These are phyloP conservation scores for Didymella pinodella DNA, from an alignment of 2,329 filamentous ascomycete species.

Conservation along the genomic window DNA sequence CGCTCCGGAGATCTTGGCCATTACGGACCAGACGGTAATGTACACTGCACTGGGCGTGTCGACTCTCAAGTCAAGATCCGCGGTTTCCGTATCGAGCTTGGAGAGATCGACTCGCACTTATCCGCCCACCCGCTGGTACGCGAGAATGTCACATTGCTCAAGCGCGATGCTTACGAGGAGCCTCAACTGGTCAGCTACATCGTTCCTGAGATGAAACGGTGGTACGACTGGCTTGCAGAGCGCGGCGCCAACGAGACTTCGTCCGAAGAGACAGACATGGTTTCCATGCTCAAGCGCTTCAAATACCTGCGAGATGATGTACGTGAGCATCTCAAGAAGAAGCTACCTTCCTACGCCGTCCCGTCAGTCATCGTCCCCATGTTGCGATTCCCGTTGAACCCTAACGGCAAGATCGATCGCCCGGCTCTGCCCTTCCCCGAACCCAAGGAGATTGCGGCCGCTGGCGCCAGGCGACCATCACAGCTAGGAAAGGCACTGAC, in stretches of 20 bases:
- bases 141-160: conserved; percentile 85
- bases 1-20: conserved; percentile 85
- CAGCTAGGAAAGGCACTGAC: conserved; percentile 57
- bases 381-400: conserved; percentile 73
- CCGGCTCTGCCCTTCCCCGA: conserved; percentile 83
- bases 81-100: conserved; percentile 93
- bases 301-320: conserved; percentile 66
- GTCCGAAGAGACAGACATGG: conserved; percentile 59
- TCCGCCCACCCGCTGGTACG: conserved; percentile 76
- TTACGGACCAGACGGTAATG: conserved; percentile 73
- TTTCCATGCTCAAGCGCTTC: conserved; percentile 67
- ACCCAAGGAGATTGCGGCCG: conserved; percentile 69
- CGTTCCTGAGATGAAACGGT: conserved; percentile 80
- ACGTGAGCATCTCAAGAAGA: conserved; percentile 73
- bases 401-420: conserved; percentile 75
- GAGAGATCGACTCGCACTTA: conserved; percentile 88
- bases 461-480: conserved; percentile 57
- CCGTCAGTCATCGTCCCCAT: conserved; percentile 78
- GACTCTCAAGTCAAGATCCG: conserved; percentile 96
- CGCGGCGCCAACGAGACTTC: conserved; percentile 50
- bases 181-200: conserved; percentile 88
- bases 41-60: conserved; percentile 79
- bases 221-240: conserved; percentile 71
- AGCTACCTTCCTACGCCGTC: conserved; percentile 77
- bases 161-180: conserved; percentile 85